Evolutionary conservation across 139 green algal species (phyloP).

Genomic region (Volvox africanus): DNA sequence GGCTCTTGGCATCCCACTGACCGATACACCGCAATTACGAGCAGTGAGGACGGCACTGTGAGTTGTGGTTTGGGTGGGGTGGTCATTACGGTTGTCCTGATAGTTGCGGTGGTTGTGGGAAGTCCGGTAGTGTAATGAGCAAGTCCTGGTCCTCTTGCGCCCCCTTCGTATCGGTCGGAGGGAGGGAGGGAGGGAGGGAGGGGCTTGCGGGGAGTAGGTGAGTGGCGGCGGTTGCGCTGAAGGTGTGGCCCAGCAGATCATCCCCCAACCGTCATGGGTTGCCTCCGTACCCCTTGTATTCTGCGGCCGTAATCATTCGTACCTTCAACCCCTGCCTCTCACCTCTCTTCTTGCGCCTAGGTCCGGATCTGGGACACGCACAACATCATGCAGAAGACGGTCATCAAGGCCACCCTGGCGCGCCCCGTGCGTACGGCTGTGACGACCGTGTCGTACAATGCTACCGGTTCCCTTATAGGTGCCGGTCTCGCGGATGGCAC

Average conservation of each 20-base stretch:
- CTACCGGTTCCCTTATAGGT: constrained; percentile 82
- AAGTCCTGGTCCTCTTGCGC: too few relatives aligned
- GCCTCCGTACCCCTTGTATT: too few relatives aligned
- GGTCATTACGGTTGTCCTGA: too few relatives aligned
- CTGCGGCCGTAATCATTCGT: too few relatives aligned
- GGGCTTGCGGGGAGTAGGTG: neutral
- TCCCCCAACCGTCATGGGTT: too few relatives aligned
- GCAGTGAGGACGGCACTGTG: constrained; percentile 92
- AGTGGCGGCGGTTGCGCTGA: too few relatives aligned
- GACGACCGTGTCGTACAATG: constrained; percentile 82
- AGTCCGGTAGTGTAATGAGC: too few relatives aligned
- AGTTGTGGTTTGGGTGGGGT: neutral
- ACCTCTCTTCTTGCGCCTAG: neutral
- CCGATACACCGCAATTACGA: constrained; percentile 83
- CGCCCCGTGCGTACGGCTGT: constrained; percentile 79
- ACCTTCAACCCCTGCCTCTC: too few relatives aligned
- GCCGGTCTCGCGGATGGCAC: constrained; percentile 91
- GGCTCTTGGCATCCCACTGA: constrained; percentile 93
- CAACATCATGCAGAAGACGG: constrained; percentile 87
- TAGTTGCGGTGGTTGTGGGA: neutral
- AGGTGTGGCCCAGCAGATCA: too few relatives aligned
- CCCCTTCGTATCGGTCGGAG: too few relatives aligned
- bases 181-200: neutral
- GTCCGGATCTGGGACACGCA: constrained; percentile 86
- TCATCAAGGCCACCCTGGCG: constrained; percentile 87